Percentiles rank a stretch among this genome's conserved stretches.
These are phyloP conservation scores for Lagenaria siceraria DNA, from an alignment of 306 rosid species.

Conservation along the genomic window DNA sequence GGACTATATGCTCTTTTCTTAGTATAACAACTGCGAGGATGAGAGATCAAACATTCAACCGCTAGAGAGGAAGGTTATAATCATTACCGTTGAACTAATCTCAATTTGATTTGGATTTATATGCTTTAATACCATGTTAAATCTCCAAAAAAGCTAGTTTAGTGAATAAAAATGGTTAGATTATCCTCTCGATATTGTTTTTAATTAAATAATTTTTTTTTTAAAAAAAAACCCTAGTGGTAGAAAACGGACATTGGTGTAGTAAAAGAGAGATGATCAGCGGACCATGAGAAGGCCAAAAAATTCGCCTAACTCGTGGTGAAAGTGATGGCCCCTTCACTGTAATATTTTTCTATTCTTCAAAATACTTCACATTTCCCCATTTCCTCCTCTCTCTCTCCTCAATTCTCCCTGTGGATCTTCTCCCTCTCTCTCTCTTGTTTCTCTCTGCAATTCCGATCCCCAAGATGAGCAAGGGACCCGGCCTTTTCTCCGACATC, in stretches of 20 bases:
- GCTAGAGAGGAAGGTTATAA: too few species aligned
- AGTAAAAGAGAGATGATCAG: neutral
- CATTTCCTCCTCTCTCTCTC: neutral
- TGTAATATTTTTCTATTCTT: neutral
- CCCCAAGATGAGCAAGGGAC: conserved; percentile 76
- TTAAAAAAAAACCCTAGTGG: neutral
- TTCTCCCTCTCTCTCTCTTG: neutral
- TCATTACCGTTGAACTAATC: too few species aligned
- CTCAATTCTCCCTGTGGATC: neutral
- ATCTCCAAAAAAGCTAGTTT: too few species aligned
- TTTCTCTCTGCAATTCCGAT: conserved; percentile 10
- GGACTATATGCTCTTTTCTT: too few species aligned
- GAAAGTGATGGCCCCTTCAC: neutral
- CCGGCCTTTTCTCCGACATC: conserved; percentile 73
- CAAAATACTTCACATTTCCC: neutral
- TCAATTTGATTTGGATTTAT: too few species aligned
- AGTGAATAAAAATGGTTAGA: too few species aligned
- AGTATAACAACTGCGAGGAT: too few species aligned
- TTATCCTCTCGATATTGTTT: too few species aligned
- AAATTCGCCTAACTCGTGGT: neutral
- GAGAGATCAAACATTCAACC: too few species aligned
- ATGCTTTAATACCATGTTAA: too few species aligned
- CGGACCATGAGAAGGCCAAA: conserved; percentile 14
- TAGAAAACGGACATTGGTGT: neutral
- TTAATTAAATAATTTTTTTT: too few species aligned